Percentiles rank a stretch among this genome's conserved stretches.
phyloP scores from a whole-genome alignment of 2,329 filamentous ascomycete species.

The Pseudogymnoascus sp. region DNA sequence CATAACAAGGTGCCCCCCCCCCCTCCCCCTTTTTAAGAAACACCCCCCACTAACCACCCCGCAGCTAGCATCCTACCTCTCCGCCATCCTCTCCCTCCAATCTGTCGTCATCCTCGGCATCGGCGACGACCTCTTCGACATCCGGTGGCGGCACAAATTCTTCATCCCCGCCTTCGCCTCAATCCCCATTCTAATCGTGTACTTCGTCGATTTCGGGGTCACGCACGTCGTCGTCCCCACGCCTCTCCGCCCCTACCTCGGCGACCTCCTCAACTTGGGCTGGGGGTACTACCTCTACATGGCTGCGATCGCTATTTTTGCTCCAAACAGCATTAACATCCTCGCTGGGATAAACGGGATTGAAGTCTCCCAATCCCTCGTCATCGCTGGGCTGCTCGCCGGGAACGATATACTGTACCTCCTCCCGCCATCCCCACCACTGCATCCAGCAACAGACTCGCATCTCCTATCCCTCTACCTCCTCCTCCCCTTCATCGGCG shows the following conservation, averaged over 20 bases:
- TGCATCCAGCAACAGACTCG: constrained; percentile 84
- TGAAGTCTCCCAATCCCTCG: constrained; percentile 87
- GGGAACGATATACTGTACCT: constrained; percentile 87
- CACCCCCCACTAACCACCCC: constrained; percentile 9
- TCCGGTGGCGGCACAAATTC: constrained; percentile 97
- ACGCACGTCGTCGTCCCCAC: constrained; percentile 89
- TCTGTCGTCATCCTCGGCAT: constrained; percentile 85
- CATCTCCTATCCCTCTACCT: constrained; percentile 96
- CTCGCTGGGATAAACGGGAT: constrained; percentile 99
- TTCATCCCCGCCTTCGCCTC: constrained; percentile 92
- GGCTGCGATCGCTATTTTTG: constrained; percentile 93
- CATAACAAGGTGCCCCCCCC: constrained; percentile 68
- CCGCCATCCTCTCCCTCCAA: constrained; percentile 86
- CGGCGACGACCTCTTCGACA: constrained; percentile 93
- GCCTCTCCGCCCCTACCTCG: constrained; percentile 74
- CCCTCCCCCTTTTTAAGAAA: not conserved
- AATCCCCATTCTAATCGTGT: constrained; percentile 88
- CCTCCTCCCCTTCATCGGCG: constrained; percentile 85
- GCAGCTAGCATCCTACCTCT: constrained; percentile 87
- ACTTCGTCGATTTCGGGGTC: constrained; percentile 97
- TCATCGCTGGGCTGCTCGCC: constrained; percentile 74
- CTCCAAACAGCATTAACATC: constrained; percentile 98
- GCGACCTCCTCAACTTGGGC: constrained; percentile 69
- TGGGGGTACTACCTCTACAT: constrained; percentile 91
- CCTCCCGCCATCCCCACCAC: constrained; percentile 59